Evolutionary conservation across 2,329 filamentous ascomycete species (phyloP).

Genomic region (Ceratocystis destructans): DNA sequence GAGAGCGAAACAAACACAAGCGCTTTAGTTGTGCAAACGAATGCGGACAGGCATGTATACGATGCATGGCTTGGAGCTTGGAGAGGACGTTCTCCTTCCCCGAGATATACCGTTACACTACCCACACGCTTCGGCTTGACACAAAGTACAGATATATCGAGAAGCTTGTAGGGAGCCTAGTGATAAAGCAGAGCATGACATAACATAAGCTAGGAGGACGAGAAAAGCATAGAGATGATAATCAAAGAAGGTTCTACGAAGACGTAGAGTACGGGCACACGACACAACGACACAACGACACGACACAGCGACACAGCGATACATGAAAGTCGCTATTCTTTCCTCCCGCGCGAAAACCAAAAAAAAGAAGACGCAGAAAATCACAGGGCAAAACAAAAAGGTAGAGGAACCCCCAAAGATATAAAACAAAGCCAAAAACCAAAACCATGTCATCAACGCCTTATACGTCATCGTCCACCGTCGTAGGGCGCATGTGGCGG

Average conservation of each 20-base stretch:
- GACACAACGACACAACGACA: background rate
- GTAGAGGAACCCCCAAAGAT: background rate
- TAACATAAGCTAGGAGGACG: background rate
- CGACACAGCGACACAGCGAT: background rate
- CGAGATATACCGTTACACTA: too few species aligned
- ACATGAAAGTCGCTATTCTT: background rate
- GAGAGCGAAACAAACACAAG: too few species aligned
- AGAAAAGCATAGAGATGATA: background rate
- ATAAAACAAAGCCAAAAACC: slow-evolving; percentile 7
- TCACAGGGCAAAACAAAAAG: background rate
- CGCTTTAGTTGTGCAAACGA: too few species aligned
- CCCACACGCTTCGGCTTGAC: background rate
- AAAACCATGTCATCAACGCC: slow-evolving; percentile 12
- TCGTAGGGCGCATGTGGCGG: background rate
- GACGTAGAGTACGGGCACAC: background rate
- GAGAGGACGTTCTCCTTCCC: too few species aligned
- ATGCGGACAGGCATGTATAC: too few species aligned
- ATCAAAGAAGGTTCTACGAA: background rate
- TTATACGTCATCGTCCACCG: slow-evolving; percentile 2
- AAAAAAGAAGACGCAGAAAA: background rate
- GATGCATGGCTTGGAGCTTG: too few species aligned
- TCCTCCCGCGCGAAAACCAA: background rate
- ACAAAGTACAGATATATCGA: background rate
- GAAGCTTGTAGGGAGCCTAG: background rate
- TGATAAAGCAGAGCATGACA: background rate